Evolutionary conservation across 2,329 filamentous ascomycete species (phyloP).

Genomic region (Byssothecium circinans): DNA sequence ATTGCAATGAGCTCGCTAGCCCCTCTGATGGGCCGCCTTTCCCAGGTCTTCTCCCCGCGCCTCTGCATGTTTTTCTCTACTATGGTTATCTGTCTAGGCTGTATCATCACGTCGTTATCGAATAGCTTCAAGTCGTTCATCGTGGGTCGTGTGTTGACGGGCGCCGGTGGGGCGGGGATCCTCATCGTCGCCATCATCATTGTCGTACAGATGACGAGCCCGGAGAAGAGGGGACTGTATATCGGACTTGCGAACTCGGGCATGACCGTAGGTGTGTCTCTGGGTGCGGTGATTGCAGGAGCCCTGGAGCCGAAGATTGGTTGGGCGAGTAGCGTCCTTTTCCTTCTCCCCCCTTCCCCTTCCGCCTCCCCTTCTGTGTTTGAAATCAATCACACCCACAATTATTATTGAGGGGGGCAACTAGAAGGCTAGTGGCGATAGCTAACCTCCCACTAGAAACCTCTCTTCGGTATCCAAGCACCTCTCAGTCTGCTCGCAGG

Average conservation of each 20-base stretch:
- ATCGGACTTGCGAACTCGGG: conserved; percentile 74
- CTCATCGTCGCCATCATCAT: conserved; percentile 75
- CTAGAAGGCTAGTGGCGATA: conserved; percentile 9
- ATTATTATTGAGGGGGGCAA: no score
- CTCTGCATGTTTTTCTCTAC: conserved; percentile 66
- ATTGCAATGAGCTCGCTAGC: conserved; percentile 57
- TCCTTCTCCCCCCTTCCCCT: background rate
- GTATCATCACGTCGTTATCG: conserved; percentile 65
- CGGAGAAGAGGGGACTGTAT: conserved; percentile 69
- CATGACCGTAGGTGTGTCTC: conserved; percentile 70
- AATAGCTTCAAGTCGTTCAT: conserved; percentile 65
- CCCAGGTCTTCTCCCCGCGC: conserved; percentile 72
- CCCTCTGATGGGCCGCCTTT: conserved; percentile 71
- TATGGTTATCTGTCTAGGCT: conserved; percentile 61
- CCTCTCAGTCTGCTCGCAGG: conserved; percentile 66
- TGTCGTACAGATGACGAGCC: conserved; percentile 71
- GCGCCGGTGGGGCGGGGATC: conserved; percentile 70
- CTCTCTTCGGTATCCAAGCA: conserved; percentile 72
- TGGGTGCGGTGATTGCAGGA: conserved; percentile 71
- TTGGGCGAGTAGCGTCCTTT: conserved; percentile 60
- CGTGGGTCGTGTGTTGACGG: conserved; percentile 67
- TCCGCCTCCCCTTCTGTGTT: background rate
- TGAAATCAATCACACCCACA: no score
- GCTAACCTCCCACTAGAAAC: conserved; percentile 53
- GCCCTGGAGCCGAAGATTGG: conserved; percentile 64